phyloP scores from a whole-genome alignment of 257 asterid genomes.

The Gentiana macrophylla region DNA sequence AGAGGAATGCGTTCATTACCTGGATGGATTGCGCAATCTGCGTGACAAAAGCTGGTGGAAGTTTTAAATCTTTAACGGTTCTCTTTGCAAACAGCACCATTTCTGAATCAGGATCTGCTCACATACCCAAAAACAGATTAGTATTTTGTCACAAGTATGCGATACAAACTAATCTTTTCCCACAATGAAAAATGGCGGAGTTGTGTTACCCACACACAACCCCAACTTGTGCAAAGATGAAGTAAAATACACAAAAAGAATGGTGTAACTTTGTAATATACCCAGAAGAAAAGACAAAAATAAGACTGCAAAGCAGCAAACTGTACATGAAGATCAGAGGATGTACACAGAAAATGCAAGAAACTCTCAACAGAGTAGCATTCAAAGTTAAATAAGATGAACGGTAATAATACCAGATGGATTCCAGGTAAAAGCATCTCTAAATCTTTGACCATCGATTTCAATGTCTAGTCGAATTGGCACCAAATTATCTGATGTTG shows the following conservation, averaged over 20 bases:
- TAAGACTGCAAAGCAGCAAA: neutral
- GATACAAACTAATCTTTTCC: too few species aligned
- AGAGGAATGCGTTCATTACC: constrained; percentile 24
- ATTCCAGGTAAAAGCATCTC: constrained; percentile 87
- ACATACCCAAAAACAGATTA: neutral
- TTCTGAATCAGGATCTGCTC: constrained; percentile 86
- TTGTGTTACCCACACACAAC: too few species aligned
- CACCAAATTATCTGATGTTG: constrained; percentile 80
- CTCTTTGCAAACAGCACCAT: constrained; percentile 77
- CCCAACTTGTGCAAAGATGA: neutral
- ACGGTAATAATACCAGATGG: constrained; percentile 51
- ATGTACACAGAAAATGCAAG: neutral
- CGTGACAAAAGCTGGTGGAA: constrained; percentile 82
- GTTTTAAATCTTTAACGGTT: constrained; percentile 87
- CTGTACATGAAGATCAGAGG: neutral
- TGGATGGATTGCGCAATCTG: constrained; percentile 95
- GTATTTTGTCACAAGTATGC: too few species aligned
- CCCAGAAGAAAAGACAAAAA: neutral
- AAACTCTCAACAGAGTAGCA: neutral
- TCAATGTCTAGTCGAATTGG: constrained; percentile 87
- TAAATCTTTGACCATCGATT: constrained; percentile 74
- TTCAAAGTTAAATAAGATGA: neutral
- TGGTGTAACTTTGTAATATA: neutral
- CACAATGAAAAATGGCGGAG: too few species aligned
- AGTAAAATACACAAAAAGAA: neutral